Evolutionary conservation across 352 stramenopile species (phyloP), one percentile per base, ranked within the genome.

Genomic region (Pilasporangium apinafurcum): DNA sequence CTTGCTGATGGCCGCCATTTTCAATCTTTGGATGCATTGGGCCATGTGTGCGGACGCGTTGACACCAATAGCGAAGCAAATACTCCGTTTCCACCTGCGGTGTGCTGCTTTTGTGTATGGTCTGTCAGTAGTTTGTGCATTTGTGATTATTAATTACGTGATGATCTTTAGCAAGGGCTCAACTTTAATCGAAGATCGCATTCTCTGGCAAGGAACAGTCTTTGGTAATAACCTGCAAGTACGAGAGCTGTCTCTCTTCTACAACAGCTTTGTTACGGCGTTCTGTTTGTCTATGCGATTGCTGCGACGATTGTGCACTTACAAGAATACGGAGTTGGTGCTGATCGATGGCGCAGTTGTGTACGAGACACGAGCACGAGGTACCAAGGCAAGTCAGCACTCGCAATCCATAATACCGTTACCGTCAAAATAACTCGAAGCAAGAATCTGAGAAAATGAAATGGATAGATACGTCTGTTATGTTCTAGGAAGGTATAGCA

Each of bases 21-120:
- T n/a, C n/a, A n/a, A 39, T 37, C 27, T 55, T 4, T 55, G 47
- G 38, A 27, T 55, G 20, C 38, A 55, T 12, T 55, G 47, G 47
- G 47, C 40, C 9, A 21, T 49, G 22, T 49, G 32, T 16, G 14
- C 48, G 18, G 47, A 55, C 22, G 38, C 38, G 10, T 26, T 49
- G 3, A 37, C 47, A 14, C 47, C 38, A 4, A 22, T 44, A 9
- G 33, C 48, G 8, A 24, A 35, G 8, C 12, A 9, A 18, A 38
- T 27, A 8, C 33, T 55, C 31, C 31, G 32, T n/a, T 36, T 55
- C 10, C 37, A 42, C 9, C 21, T 35, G 3, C 33, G 26, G 2
- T 9, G 42, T 2, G 47, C 22, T 2, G 14, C 39, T 0, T 7
- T 36, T 8, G 24, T 46, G 17, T 20, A n/a, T n/a, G n/a, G n/a